Evolutionary conservation across 2,329 filamentous ascomycete species (phyloP), one percentile per base, ranked within the genome.

Genomic region (Arthrobotrys megalospora): DNA sequence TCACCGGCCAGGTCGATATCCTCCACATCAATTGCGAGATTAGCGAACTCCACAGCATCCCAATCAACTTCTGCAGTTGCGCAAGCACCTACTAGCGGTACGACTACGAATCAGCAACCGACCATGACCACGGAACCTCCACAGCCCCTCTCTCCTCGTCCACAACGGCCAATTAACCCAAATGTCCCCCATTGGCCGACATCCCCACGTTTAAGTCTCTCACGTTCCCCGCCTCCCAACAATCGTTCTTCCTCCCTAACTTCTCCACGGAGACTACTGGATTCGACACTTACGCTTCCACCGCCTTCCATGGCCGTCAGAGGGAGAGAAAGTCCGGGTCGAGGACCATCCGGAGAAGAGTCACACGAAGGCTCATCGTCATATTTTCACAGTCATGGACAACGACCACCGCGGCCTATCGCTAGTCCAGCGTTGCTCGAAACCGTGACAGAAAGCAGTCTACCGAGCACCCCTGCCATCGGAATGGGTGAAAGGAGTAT

Each of bases 391-490:
- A 50, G 45, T 62, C 32, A 60, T 60, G 21, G 64, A 43, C 48
- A 45, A 28, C 77, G 71, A 68, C 81, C 81, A 24, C 81, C 79
- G 24, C 76, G 80, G 32, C 80, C 77, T 41, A 79, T 80, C 72
- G 88, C 87, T 64, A 88, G 86, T 41, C 88, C 91, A 60, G 89
- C 89, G 58, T 86, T 70, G 14, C 52, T 97, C 72, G 95, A 97
- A 85, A 97, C 96, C 0, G 95, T 98, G 14, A 92, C 97, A 83
- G 95, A 97, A 86, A 91, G 92, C 67, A 96, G 93, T 85, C 89
- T 93, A 77, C 90, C 91, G 50, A 90, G 90, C 62, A 92, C 92
- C 0, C 92, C 93, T 12, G 86, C 85, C 12, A 86, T 84, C 79
- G 82, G 86, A 84, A 81, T 85, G 85, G 62, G 83, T 83, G 36